Base-by-base conservation (phyloP, 176 grass and related monocot genomes). In the Lolium perenne region DNA sequence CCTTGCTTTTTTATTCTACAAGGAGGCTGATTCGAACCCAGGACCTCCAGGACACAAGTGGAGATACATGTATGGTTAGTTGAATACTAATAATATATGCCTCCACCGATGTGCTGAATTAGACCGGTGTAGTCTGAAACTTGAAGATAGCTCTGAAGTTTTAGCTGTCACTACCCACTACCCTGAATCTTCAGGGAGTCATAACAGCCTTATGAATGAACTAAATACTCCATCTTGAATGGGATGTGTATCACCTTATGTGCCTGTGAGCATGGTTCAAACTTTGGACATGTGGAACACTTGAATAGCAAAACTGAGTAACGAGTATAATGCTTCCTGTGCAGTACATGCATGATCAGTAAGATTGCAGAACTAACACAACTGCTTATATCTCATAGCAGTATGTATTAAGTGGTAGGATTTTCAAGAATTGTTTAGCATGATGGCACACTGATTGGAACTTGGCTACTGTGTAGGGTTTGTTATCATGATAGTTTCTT, bases 201-300 rank as follows among this genome's bases (percentile, higher is more conserved):
- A 56, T 77, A 46, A 59, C 43, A 76, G 60, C 17, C 69, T 40
- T 40, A 55, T 6, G 35, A 25, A 53, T 68, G 48, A 32, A 55
- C 26, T 43, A 55, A 49, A 25, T 1, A 21, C 13, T 51, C 14
- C n/a, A 54, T 67, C 46, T 76, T 56, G 48, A 43, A 66, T 76
- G 71, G 8, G 35, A 38, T 57, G 47, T 7, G 8, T 17, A 13
- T 38, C 8, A 8, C 43, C 50, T 21, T 54, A 57, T 78, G 63
- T 86, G 47, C 32, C 47, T 21, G 55, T 47, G 56, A 71, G 65
- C 46, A 70, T 38, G 20, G 65, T 71, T 86, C 69, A 15, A 76
- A 54, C 73, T 82, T 80, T 10, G 9, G 65, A 32, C 4, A 15
- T 1, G 4, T 86, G 66, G 6, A 58, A 29, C 60, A 69, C 61